Conservation (phyloP, 306 rosid genomes). For the Casuarina glauca region DNA sequence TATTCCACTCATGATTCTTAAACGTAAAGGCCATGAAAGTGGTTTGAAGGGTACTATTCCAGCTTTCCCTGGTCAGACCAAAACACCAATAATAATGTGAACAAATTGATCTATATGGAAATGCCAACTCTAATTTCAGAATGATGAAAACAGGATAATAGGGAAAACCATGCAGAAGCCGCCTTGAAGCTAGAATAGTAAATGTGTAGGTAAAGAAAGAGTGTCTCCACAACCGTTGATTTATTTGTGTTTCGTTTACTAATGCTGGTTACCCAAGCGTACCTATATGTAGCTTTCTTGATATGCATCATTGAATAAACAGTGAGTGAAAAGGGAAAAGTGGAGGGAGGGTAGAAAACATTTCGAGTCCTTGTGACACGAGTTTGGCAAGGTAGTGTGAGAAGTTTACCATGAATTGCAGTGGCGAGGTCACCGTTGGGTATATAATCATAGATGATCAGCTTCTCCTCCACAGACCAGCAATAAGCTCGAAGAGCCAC, state of each 20-base stretch:
- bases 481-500: constrained; percentile 53
- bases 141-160: neutral
- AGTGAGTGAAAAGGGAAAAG: neutral
- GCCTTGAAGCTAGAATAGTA: neutral
- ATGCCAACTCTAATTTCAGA: neutral
- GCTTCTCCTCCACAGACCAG: constrained; percentile 64
- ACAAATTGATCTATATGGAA: neutral
- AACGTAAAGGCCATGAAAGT: constrained; percentile 43
- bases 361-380: neutral
- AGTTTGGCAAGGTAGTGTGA: neutral
- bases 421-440: constrained; percentile 53
- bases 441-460: constrained; percentile 52
- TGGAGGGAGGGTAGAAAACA: neutral
- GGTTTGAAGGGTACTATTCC: constrained; percentile 41
- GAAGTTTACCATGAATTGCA: constrained; percentile 47
- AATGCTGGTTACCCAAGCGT: no score
- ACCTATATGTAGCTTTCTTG: neutral
- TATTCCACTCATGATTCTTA: constrained; percentile 49
- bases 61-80: constrained; percentile 35
- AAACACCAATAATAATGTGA: neutral
- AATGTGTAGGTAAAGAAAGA: neutral
- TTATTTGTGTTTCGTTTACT: no score
- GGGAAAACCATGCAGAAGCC: neutral
- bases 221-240: no score
- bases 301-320: neutral